These are phyloP conservation scores for Erysimum cheiranthoides DNA, from an alignment of 345 rosid genomes.

Conservation along the genomic window DNA sequence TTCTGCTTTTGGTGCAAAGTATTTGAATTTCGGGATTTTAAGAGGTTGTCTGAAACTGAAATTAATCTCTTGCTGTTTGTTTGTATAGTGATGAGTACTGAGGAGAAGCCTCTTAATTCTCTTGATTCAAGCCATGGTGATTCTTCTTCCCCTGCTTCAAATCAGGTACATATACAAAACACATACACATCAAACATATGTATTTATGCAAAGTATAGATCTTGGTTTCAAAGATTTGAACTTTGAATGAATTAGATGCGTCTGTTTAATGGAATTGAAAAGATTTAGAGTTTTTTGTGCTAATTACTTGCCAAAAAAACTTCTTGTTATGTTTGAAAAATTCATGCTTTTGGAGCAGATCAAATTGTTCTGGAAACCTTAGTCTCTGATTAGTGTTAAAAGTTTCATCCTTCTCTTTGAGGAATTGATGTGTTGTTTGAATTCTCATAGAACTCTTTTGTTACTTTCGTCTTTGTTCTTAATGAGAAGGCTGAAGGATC, in stretches of 20 bases:
- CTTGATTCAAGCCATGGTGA: constrained; percentile 40
- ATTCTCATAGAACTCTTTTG: constrained; percentile 13
- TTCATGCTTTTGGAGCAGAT: constrained; percentile 16
- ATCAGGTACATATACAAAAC: constrained; percentile 36
- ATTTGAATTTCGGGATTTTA: constrained; percentile 1
- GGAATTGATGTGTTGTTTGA: constrained; percentile 24
- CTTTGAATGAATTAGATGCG: constrained; percentile 15
- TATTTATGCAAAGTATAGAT: background rate
- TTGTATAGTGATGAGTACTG: constrained; percentile 40
- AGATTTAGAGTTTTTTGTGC: constrained; percentile 12
- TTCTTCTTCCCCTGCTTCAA: constrained; percentile 30
- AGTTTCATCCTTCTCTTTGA: constrained; percentile 27
- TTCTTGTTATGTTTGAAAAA: background rate
- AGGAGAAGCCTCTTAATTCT: constrained; percentile 40
- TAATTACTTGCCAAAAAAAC: constrained; percentile 22
- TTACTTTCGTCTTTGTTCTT: constrained; percentile 26
- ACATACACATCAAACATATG: background rate
- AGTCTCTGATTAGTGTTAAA: constrained; percentile 29
- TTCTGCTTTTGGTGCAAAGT: constrained; percentile 18
- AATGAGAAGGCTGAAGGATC: constrained; percentile 58
- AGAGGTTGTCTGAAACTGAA: constrained; percentile 26
- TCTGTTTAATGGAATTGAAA: constrained; percentile 26
- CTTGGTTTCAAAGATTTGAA: constrained; percentile 4
- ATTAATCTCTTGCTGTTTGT: constrained; percentile 26
- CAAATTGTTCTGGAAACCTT: background rate